These are phyloP conservation scores for Xanthoparmelia taractica DNA, from an alignment of 495 filamentous ascomycete genomes.

Conservation along the genomic window DNA sequence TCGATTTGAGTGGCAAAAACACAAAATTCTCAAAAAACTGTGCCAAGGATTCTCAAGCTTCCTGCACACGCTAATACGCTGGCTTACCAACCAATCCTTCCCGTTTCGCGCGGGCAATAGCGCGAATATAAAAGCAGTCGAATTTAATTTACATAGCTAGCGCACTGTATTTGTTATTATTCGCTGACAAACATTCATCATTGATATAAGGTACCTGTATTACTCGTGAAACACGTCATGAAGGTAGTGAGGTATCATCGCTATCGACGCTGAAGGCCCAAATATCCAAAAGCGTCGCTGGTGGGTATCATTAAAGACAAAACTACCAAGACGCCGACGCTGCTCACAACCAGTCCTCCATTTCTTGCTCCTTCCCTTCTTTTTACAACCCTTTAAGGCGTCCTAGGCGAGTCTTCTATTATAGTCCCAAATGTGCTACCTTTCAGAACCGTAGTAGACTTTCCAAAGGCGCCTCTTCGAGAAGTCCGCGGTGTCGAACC, in stretches of 20 bases:
- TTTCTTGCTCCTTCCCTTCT: not conserved
- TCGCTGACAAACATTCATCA: not conserved
- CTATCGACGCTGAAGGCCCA: not conserved
- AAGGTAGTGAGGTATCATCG: not conserved
- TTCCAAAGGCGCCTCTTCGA: slow-evolving; percentile 20
- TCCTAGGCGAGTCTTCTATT: slow-evolving; percentile 19
- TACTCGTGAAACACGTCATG: not conserved
- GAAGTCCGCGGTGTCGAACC: slow-evolving; percentile 11
- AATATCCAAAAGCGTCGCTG: not conserved
- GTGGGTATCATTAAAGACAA: not conserved
- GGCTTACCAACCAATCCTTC: too few relatives aligned
- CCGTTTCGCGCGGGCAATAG: too few relatives aligned
- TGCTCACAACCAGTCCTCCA: not conserved
- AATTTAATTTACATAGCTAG: too few relatives aligned
- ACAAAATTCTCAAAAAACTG: too few relatives aligned
- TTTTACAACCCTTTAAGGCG: not conserved
- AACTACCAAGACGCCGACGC: not conserved
- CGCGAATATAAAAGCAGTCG: too few relatives aligned
- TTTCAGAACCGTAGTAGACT: slow-evolving; percentile 15
- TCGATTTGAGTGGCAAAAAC: too few relatives aligned
- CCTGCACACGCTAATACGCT: too few relatives aligned
- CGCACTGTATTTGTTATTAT: too few relatives aligned
- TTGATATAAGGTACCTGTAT: not conserved
- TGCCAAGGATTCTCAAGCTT: too few relatives aligned
- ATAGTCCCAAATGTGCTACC: slow-evolving; percentile 22